These are phyloP conservation scores for Microstegium vimineum DNA, from an alignment of 176 grass and related monocot species.

Conservation along the genomic window DNA sequence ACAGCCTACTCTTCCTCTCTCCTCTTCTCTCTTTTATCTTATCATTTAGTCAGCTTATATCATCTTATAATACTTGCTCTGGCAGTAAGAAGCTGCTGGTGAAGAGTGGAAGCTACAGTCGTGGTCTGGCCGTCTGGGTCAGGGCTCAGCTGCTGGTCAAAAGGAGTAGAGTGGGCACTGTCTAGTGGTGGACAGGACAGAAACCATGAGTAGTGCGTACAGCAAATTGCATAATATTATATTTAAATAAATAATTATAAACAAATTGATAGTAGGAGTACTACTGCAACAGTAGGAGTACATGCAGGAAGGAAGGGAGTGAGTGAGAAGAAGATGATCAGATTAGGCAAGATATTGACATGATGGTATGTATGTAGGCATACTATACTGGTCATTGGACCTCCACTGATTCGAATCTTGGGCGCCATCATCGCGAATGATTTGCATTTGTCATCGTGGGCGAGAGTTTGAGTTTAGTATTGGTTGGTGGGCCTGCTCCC, in stretches of 20 bases:
- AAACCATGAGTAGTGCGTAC: not conserved
- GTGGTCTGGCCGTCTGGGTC: not conserved
- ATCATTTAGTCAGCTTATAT: too few species aligned
- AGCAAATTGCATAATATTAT: not conserved
- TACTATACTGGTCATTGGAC: not conserved
- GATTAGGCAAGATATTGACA: not conserved
- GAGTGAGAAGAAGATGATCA: not conserved
- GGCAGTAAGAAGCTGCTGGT: too few species aligned
- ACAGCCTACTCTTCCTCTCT: too few species aligned
- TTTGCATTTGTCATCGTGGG: not conserved
- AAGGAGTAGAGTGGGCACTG: not conserved
- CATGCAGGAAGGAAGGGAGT: not conserved
- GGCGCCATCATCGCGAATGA: conserved; percentile 16
- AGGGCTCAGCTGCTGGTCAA: not conserved
- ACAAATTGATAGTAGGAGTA: not conserved
- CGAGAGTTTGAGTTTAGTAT: not conserved
- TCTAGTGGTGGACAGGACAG: not conserved
- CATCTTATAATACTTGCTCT: too few species aligned
- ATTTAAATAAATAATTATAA: not conserved
- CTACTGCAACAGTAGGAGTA: not conserved
- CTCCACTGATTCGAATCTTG: not conserved
- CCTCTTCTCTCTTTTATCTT: too few species aligned
- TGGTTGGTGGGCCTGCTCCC: conserved; percentile 23
- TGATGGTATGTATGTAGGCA: not conserved
- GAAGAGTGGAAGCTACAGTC: too few species aligned